These are phyloP conservation scores for Solanum medicagineum DNA, from an alignment of 257 asterid genomes.

Conservation along the genomic window DNA sequence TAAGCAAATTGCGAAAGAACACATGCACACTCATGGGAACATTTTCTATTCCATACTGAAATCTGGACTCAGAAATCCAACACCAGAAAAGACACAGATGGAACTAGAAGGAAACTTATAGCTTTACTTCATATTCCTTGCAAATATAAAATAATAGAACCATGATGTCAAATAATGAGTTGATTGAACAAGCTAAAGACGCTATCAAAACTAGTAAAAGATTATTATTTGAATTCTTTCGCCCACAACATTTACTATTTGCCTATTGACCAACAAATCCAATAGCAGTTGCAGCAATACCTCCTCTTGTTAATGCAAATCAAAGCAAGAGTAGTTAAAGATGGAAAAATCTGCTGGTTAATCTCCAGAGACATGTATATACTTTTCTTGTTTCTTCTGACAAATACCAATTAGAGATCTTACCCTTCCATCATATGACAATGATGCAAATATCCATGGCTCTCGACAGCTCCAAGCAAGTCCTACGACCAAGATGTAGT, in stretches of 20 bases:
- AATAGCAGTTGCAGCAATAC: not conserved
- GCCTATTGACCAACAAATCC: not conserved
- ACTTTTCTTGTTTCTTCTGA: not conserved
- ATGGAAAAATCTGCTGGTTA: not conserved
- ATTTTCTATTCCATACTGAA: not conserved
- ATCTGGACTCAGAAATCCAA: not conserved
- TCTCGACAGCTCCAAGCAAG: slow-evolving; percentile 94
- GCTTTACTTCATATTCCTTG: not conserved
- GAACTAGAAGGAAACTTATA: not conserved
- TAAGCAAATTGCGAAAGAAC: not conserved
- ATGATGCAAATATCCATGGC: slow-evolving; percentile 94
- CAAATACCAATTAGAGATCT: slow-evolving; percentile 10
- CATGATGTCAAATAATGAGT: not conserved
- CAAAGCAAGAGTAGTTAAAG: not conserved
- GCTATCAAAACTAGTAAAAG: not conserved
- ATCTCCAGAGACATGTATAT: not conserved
- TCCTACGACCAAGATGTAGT: slow-evolving; percentile 32
- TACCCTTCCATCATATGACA: slow-evolving; percentile 99
- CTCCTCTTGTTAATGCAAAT: not conserved
- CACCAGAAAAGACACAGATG: not conserved
- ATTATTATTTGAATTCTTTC: not conserved
- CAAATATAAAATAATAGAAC: not conserved
- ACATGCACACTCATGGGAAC: not conserved
- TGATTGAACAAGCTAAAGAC: not conserved
- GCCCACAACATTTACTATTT: not conserved